These are phyloP conservation scores for Trichophaea hybrida DNA, from an alignment of 2,329 filamentous ascomycete genomes.

Conservation along the genomic window DNA sequence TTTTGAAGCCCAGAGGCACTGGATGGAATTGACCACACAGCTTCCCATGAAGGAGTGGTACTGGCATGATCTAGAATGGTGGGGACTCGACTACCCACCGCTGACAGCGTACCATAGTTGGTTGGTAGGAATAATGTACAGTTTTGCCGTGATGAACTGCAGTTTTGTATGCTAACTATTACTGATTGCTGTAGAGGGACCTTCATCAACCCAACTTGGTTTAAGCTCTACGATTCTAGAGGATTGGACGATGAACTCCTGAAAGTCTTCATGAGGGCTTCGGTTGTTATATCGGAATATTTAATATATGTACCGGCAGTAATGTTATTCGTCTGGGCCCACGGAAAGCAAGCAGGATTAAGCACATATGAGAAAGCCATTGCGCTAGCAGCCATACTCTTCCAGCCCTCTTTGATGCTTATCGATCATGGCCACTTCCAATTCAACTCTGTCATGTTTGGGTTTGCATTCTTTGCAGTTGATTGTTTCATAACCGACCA, in stretches of 20 bases:
- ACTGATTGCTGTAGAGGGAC: conserved; percentile 38
- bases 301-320: conserved; percentile 73
- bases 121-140: conserved; percentile 69
- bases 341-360: conserved; percentile 59
- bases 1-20: conserved; percentile 94
- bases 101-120: conserved; percentile 97
- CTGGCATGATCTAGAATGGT: conserved; percentile 91
- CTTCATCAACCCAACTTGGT: conserved; percentile 70
- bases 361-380: conserved; percentile 45
- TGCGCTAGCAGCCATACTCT: conserved; percentile 73
- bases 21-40: conserved; percentile 92
- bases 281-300: conserved; percentile 82
- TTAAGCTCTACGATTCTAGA: conserved; percentile 67
- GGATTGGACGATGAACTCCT: conserved; percentile 63
- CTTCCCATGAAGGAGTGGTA: conserved; percentile 93
- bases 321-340: conserved; percentile 72
- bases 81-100: conserved; percentile 95
- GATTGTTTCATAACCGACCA: conserved; percentile 77
- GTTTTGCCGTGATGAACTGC: conserved; percentile 9
- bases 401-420: conserved; percentile 81
- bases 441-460: conserved; percentile 88
- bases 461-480: conserved; percentile 70
- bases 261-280: conserved; percentile 92
- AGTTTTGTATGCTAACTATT: conserved; percentile 3
- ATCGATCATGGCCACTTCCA: conserved; percentile 95